Base-by-base conservation (phyloP, 2,329 filamentous ascomycete genomes). In the Cladorrhinum sp. region DNA sequence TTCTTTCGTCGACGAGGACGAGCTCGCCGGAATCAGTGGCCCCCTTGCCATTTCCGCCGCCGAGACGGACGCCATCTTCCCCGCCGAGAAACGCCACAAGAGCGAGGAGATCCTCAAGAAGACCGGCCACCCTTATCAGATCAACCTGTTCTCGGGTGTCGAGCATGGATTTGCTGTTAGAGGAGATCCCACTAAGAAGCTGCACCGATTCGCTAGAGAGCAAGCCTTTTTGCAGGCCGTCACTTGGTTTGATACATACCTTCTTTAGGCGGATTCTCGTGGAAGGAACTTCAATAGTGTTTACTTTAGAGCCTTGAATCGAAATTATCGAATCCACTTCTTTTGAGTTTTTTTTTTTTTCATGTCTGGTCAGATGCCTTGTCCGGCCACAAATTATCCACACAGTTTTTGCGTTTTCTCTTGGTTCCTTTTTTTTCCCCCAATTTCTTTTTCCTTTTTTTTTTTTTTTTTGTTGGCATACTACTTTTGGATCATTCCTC, bases 141-240 rank as follows among this genome's bases (percentile, higher is more conserved):
- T 95, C 73, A 90, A 82, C 73, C 78, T 96, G 8, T 95, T 84
- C 79, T 86, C 84, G 2, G 85, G 85, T 58, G 86, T 91, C 28
- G 74, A 76, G 59, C 91, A 96, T 73, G 91, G 91, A 0, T 96
- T 95, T 69, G 80, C 86, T 8, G 86, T 92, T 1, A 84, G 90
- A 59, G 81, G 80, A 26, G 89, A 95, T 71, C 62, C 82, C 30
- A 80, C 69, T 63, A 80, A 86, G 64, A 81, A 80, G 72, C 65
- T 77, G 51, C 73, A 83, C 70, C 86, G 82, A 73, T 94, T 83
- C 68, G 87, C 89, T 39, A 93, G 91, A 82, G 90, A 96, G 76
- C 85, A 89, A 75, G 91, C 91, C 4, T 95, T 95, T 72, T 70
- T 81, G 65, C 91, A 95, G 79, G 90, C 90, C 36, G 80, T 92